These are phyloP conservation scores for Aquilaria agallochum DNA, from an alignment of 441 rosid species.

Conservation along the genomic window DNA sequence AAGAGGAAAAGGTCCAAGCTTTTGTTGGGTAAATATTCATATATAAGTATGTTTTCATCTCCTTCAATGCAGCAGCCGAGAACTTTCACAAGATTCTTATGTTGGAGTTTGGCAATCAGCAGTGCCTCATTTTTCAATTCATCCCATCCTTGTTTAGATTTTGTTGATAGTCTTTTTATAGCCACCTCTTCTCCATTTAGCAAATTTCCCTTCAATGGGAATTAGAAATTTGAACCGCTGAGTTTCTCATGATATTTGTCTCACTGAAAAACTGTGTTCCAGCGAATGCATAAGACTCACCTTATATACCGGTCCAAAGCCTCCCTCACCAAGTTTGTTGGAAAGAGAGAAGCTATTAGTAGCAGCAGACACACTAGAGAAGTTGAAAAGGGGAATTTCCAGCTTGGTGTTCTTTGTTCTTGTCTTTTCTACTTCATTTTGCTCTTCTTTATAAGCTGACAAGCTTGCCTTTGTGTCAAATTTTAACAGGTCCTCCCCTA, in stretches of 20 bases:
- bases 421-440: too few relatives aligned
- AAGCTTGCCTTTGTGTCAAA: too few relatives aligned
- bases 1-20: constrained; percentile 37
- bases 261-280: too few relatives aligned
- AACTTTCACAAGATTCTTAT: constrained; percentile 32
- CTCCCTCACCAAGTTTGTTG: constrained; percentile 31
- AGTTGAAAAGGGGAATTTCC: constrained; percentile 6
- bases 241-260: background rate
- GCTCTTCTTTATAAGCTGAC: too few relatives aligned
- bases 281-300: too few relatives aligned
- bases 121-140: constrained; percentile 25
- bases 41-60: constrained; percentile 27
- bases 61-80: constrained; percentile 30
- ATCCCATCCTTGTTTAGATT: constrained; percentile 20
- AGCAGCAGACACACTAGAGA: constrained; percentile 10
- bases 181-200: constrained; percentile 22
- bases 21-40: constrained; percentile 35
- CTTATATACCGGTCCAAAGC: constrained; percentile 20
- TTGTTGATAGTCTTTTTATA: constrained; percentile 22
- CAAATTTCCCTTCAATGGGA: constrained; percentile 14
- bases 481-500: too few relatives aligned
- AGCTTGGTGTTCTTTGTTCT: too few relatives aligned
- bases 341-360: constrained; percentile 21
- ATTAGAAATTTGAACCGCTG: background rate
- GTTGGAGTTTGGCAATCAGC: constrained; percentile 24